Evolutionary conservation across 371 early-diverging fungal species (phyloP).

Genomic region (Mucor velutinosus): DNA sequence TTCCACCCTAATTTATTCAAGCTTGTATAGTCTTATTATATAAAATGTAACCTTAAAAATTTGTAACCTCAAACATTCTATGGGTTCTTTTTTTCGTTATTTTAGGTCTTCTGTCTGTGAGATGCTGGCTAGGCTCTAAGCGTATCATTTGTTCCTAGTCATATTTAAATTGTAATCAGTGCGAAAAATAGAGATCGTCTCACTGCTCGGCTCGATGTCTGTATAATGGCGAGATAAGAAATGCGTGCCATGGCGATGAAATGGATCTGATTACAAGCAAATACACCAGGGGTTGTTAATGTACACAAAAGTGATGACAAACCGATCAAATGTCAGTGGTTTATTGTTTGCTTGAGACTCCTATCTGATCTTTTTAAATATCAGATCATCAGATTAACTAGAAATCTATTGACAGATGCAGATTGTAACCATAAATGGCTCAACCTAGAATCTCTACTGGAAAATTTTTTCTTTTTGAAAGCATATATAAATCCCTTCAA

Average conservation of each 20-base stretch:
- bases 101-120: not conserved
- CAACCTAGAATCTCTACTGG: not conserved
- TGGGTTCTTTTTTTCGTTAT: not conserved
- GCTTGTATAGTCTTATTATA: not conserved
- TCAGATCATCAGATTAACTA: conserved; percentile 24
- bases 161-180: too few species aligned
- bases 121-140: too few species aligned
- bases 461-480: not conserved
- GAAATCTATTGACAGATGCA: not conserved
- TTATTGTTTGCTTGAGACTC: not conserved
- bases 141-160: too few species aligned
- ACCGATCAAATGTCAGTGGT: not conserved
- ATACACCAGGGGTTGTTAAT: too few species aligned
- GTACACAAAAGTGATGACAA: too few species aligned
- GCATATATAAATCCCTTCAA: not conserved
- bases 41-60: not conserved
- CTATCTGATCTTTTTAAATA: conserved; percentile 5
- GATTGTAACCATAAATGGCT: not conserved
- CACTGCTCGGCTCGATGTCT: not conserved
- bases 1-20: conserved; percentile 31
- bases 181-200: too few species aligned
- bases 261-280: not conserved
- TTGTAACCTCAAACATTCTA: conserved; percentile 1
- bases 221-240: not conserved
- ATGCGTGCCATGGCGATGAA: not conserved